Base-by-base conservation (phyloP, 345 rosid genomes). In the Litchi chinensis region DNA sequence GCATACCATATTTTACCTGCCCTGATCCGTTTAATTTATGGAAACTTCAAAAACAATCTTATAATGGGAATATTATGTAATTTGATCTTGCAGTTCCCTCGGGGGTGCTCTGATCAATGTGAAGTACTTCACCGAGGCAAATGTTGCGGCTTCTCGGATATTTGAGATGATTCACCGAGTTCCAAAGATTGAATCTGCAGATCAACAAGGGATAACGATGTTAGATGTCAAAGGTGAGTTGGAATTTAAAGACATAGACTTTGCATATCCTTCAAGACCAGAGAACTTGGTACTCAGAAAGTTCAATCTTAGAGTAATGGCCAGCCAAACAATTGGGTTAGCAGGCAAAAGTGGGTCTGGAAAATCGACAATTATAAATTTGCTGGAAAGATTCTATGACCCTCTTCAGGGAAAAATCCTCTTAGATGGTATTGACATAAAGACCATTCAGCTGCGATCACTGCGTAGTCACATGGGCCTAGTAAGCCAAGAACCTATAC, bases 301-400 rank as follows among this genome's bases (percentile, higher is more conserved):
- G 28, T 86, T 89, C 48, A 80, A 77, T 77, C 85, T 86, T 8
- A 66, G 54, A 77, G 83, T 89, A 26, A 77, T 67, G 62, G 74
- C 87, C 15, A 76, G 83, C 41, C 83, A 82, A 75, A 84, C 83
- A 37, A 81, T 89, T 65, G 86, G 87, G 54, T 77, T 89, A 48
- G 85, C 84, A 15, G 90, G 92, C 4, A 82, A 81, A 65, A 86
- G 85, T 73, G 84, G 90, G 8, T 86, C 89, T 2, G 90, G 90
- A 6, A 89, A 89, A 70, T 84, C 86, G 32, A 83, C 87, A 19
- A 79, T 89, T 60, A 74, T 89, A 68, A 65, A 84, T 65, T 82
- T 89, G 70, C 78, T 87, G 18, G 86, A 84, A 63, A 81, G 92
- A 32, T 87, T 86, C 80, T 82, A 82, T 37, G 89, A 87, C 70